Conservation (phyloP, 2,329 filamentous ascomycete genomes). For the Colletotrichum chlorophyti region DNA sequence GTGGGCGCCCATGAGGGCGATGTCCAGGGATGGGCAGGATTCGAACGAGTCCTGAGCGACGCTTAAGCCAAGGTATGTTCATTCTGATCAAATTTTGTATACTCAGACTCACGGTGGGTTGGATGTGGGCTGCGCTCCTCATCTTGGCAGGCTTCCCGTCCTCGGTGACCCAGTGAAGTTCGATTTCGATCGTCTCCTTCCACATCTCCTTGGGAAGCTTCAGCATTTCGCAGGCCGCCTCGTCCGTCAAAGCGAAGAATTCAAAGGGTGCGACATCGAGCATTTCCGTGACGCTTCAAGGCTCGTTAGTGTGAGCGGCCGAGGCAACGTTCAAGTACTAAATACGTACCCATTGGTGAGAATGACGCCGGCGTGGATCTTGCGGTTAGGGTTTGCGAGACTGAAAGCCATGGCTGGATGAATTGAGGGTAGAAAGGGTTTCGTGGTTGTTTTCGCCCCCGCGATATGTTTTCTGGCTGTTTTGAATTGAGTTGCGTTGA, state of each 20-base stretch:
- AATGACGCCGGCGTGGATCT: conserved; percentile 39
- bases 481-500: no score
- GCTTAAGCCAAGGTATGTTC: no score
- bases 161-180: conserved; percentile 44
- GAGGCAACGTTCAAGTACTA: no score
- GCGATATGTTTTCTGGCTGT: no score
- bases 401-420: conserved; percentile 23
- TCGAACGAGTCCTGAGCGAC: conserved; percentile 46
- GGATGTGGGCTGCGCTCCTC: conserved; percentile 36
- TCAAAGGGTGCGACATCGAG: conserved; percentile 44
- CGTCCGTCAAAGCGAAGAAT: conserved; percentile 32
- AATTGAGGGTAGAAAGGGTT: background rate
- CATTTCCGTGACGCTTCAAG: conserved; percentile 38
- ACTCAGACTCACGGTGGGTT: conserved; percentile 36
- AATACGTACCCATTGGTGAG: conserved; percentile 34
- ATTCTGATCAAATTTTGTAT: background rate
- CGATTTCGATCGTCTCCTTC: conserved; percentile 34
- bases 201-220: background rate
- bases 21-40: conserved; percentile 46
- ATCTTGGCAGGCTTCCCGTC: conserved; percentile 30
- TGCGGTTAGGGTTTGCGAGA: conserved; percentile 33
- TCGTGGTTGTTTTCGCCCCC: no score
- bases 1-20: conserved; percentile 48
- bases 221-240: conserved; percentile 21
- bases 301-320: background rate